Evolutionary conservation across 2,329 filamentous ascomycete species (phyloP).

Genomic region (Myriosclerotinia scirpicola): DNA sequence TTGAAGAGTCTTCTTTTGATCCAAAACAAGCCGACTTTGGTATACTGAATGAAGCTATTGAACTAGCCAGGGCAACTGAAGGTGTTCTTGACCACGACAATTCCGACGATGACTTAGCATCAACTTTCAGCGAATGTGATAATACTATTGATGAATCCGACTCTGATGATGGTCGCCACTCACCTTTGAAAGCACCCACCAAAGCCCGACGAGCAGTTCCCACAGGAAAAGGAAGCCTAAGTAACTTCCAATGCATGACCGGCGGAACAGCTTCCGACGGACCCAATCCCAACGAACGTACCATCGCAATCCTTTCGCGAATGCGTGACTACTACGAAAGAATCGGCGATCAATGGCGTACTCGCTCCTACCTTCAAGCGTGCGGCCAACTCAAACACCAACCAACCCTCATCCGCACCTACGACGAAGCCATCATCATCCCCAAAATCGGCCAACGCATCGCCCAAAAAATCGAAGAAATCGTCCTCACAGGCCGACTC

Average conservation of each 20-base stretch:
- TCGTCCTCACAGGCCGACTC: slow-evolving; percentile 71
- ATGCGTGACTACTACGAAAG: slow-evolving; percentile 78
- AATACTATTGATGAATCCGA: slow-evolving; percentile 39
- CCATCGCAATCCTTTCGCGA: slow-evolving; percentile 73
- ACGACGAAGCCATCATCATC: slow-evolving; percentile 65
- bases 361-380: slow-evolving; percentile 72
- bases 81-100: slow-evolving; percentile 13
- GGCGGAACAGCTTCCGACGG: slow-evolving; percentile 48
- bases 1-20: background rate
- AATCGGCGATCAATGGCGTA: slow-evolving; percentile 75
- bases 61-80: slow-evolving; percentile 7
- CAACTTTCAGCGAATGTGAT: slow-evolving; percentile 7
- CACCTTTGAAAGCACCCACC: slow-evolving; percentile 10
- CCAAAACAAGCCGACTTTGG: background rate
- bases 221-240: slow-evolving; percentile 40
- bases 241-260: slow-evolving; percentile 55
- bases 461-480: slow-evolving; percentile 86
- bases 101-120: slow-evolving; percentile 9
- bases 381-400: slow-evolving; percentile 72
- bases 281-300: slow-evolving; percentile 69
- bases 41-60: slow-evolving; percentile 5
- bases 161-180: slow-evolving; percentile 41
- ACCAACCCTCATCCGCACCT: slow-evolving; percentile 61
- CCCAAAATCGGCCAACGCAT: slow-evolving; percentile 70
- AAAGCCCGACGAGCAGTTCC: slow-evolving; percentile 13